Percentiles rank a stretch among this genome's conserved stretches.
Evolutionary conservation across 2,329 filamentous ascomycete species (phyloP).

Genomic region (Zelopaecilomyces penicillatus): DNA sequence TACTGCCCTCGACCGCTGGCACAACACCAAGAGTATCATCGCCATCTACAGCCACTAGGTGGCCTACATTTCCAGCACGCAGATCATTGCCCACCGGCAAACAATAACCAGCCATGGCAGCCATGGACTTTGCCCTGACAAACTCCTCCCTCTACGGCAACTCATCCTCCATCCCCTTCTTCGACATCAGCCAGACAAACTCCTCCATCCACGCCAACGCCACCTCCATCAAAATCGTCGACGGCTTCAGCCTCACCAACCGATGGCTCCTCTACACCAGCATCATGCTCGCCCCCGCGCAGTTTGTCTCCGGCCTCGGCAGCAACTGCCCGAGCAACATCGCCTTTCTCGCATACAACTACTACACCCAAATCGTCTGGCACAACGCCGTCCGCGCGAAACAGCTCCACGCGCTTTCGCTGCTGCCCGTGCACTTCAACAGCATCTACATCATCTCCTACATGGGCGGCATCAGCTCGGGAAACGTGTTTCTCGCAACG

Average conservation of each 20-base stretch:
- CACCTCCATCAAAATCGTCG: slow-evolving; percentile 4
- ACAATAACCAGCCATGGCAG: too few species aligned
- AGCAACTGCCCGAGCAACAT: slow-evolving; percentile 11
- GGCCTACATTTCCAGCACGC: too few species aligned
- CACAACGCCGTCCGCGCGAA: slow-evolving; percentile 5
- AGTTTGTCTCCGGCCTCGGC: slow-evolving; percentile 9
- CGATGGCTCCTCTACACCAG: slow-evolving; percentile 11
- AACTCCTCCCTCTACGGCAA: too few species aligned
- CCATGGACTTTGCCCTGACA: too few species aligned
- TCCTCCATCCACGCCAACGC: background rate
- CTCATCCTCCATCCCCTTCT: too few species aligned
- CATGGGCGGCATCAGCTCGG: slow-evolving; percentile 10
- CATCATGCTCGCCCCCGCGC: slow-evolving; percentile 10
- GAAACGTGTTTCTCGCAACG: slow-evolving; percentile 10
- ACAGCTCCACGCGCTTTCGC: slow-evolving; percentile 10
- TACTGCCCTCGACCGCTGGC: too few species aligned
- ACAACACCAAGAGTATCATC: too few species aligned
- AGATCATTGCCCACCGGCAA: too few species aligned
- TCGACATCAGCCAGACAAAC: background rate
- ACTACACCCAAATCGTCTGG: slow-evolving; percentile 12
- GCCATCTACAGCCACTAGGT: too few species aligned
- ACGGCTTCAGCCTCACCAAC: slow-evolving; percentile 14
- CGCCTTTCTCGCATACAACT: slow-evolving; percentile 14
- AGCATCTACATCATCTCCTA: slow-evolving; percentile 11
- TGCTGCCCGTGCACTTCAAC: slow-evolving; percentile 13